phyloP scores from a whole-genome alignment of 441 rosid genomes.

The Aquilaria agallochum region DNA sequence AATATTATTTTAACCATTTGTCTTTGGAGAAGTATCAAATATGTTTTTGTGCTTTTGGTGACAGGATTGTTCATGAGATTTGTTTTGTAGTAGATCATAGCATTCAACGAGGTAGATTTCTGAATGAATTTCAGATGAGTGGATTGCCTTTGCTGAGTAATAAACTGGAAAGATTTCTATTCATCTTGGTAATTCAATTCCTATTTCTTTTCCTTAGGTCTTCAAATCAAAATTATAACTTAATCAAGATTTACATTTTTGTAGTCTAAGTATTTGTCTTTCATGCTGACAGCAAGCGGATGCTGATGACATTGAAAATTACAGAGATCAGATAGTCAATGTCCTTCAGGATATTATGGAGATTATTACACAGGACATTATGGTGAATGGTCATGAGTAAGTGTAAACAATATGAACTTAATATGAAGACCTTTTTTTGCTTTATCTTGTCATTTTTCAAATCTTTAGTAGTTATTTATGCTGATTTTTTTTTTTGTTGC shows the following conservation, averaged over 20 bases:
- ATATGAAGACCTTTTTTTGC: conserved; percentile 6
- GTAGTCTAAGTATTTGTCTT: conserved; percentile 2
- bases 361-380: conserved; percentile 72
- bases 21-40: neutral
- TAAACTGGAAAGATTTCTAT: conserved; percentile 78
- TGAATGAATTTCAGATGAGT: conserved; percentile 59
- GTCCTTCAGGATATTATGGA: conserved; percentile 94
- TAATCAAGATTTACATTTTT: conserved; percentile 4
- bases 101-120: conserved; percentile 47
- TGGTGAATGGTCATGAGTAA: conserved; percentile 75
- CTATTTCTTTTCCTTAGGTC: conserved; percentile 6
- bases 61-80: conserved; percentile 52
- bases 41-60: neutral
- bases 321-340: conserved; percentile 77
- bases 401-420: conserved; percentile 38
- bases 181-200: conserved; percentile 53
- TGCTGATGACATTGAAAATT: conserved; percentile 27
- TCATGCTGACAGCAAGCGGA: conserved; percentile 48
- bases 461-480: conserved; percentile 1
- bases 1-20: neutral
- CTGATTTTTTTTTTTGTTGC: conserved; percentile 6
- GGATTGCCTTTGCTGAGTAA: conserved; percentile 79
- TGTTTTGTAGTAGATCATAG: conserved; percentile 49
- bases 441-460: neutral
- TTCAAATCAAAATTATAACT: neutral